These are phyloP conservation scores for Termitomyces sp. DNA, from an alignment of 768 basidiomycete species.

Conservation along the genomic window DNA sequence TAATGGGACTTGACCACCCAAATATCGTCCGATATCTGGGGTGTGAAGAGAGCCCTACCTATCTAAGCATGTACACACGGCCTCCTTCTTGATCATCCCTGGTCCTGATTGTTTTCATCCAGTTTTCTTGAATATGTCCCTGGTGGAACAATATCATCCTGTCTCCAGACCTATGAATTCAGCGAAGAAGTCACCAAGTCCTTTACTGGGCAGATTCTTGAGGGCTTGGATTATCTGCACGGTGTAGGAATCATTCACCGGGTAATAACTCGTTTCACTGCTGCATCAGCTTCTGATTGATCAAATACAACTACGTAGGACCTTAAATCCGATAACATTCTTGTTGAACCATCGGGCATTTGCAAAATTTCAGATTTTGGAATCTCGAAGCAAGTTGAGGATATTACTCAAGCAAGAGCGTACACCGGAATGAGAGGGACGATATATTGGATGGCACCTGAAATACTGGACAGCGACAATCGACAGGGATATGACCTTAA, in stretches of 20 bases:
- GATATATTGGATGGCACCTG: slow-evolving; percentile 96
- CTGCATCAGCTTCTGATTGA: slow-evolving; percentile 1
- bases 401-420: slow-evolving; percentile 55
- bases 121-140: slow-evolving; percentile 97
- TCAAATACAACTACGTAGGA: slow-evolving; percentile 50
- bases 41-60: slow-evolving; percentile 70
- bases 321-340: slow-evolving; percentile 91
- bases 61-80: slow-evolving; percentile 71
- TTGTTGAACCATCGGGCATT: slow-evolving; percentile 78
- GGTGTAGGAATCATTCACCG: slow-evolving; percentile 81
- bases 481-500: slow-evolving; percentile 86
- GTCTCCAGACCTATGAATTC: slow-evolving; percentile 80
- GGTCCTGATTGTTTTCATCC: slow-evolving; percentile 6
- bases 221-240: slow-evolving; percentile 87
- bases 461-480: slow-evolving; percentile 60
- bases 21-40: slow-evolving; percentile 94
- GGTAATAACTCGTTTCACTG: slow-evolving; percentile 31
- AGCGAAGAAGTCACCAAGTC: slow-evolving; percentile 81
- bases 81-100: not conserved
- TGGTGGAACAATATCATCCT: slow-evolving; percentile 85
- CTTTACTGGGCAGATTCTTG: slow-evolving; percentile 83
- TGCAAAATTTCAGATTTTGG: slow-evolving; percentile 98
- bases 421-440: slow-evolving; percentile 85
- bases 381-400: slow-evolving; percentile 87
- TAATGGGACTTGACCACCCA: slow-evolving; percentile 85